Evolutionary conservation across 1,284 basidiomycete species (phyloP), one percentile per base, ranked within the genome.

Genomic region (Uromyces viciae-fabae): DNA sequence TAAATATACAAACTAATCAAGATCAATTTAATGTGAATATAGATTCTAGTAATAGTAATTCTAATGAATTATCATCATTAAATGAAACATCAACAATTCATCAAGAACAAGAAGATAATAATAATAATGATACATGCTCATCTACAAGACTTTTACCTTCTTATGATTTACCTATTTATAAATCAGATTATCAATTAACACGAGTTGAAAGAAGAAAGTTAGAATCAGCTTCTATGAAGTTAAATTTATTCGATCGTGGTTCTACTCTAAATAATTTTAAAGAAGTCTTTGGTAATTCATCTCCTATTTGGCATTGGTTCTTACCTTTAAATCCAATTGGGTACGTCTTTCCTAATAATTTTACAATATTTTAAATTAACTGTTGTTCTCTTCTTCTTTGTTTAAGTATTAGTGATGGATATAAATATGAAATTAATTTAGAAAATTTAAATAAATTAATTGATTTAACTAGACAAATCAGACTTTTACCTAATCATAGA

Each of bases 211-310:
- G 78, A 46, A 60, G 68, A 43, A 80, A 54, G 66, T 62, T 80
- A 14, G 78, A 80, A 42, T n/a, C 31, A 15, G 78, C 31, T 38
- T 33, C 78, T 8, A 64, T 69, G 15, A 72, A 73, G 28, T 40
- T 80, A 7, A 80, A 80, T 52, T 40, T 80, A 9, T 80, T 73
- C 56, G 69, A 80, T 72, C 69, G 72, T 43, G 78, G 78, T 31
- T 46, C 36, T n/a, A 33, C 31, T 11, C 54, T 28, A 17, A 22
- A 38, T 2, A 80, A 80, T 36, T 80, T 72, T 43, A 60, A 36
- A 19, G 54, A 80, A 43, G 33, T 80, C 38, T 73, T 80, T 17
- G 78, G 78, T n/a, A 19, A 43, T 11, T 56, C 72, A 19, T 46
- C 31, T 64, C 38, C 40, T 7, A 8, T 42, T 31, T 80, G 69